Base-by-base conservation (phyloP, 2,329 filamentous ascomycete genomes). In the Dryadomyces quercus-mongolicae region DNA sequence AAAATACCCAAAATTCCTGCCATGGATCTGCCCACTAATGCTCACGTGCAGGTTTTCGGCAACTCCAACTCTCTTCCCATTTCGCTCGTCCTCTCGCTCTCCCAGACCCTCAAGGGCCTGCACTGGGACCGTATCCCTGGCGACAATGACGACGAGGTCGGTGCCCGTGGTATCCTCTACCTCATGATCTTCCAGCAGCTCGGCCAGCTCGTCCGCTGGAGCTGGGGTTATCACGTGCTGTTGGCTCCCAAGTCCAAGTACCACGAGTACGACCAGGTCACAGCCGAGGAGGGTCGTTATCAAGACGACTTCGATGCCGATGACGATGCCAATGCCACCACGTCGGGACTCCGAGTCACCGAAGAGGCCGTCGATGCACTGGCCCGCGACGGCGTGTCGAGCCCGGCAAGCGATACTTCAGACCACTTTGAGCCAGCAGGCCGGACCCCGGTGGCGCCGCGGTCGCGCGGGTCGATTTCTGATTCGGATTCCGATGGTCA, bases 11-110 rank as follows among this genome's bases (percentile, higher is more conserved):
- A n/a, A n/a, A n/a, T n/a, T n/a, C n/a, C n/a, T n/a, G n/a, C n/a
- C n/a, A n/a, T n/a, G n/a, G n/a, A n/a, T n/a, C n/a, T n/a, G n/a
- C n/a, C 5, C 38, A 13, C 49, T 51, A 43, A 51, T 2, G 4
- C n/a, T n/a, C n/a, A n/a, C n/a, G 12, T 13, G 31, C 58, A 83
- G 80, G 81, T 97, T 50, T 98, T 98, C 67, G 93, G 92, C 62
- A 98, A 98, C 68, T 97, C 92, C 38, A 98, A 98, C 70, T 97
- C 93, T 18, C 78, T 98, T 20, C 93, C 93, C 0, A 97, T 98
- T 58, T 98, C 93, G 0, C 82, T 98, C 54, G 90, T 98, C 58
- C 80, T 97, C 55, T 96, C 92, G 9, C 78, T 98, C 12, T 94
- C 92, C 15, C 87, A 95, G 66, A 98, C 93, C 0, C 77, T 98